A percentile compares a stretch with the other conserved stretches of the same genome.
Evolutionary conservation across 352 stramenopile species (phyloP).

Genomic region (Phytopythium mirpurense): DNA sequence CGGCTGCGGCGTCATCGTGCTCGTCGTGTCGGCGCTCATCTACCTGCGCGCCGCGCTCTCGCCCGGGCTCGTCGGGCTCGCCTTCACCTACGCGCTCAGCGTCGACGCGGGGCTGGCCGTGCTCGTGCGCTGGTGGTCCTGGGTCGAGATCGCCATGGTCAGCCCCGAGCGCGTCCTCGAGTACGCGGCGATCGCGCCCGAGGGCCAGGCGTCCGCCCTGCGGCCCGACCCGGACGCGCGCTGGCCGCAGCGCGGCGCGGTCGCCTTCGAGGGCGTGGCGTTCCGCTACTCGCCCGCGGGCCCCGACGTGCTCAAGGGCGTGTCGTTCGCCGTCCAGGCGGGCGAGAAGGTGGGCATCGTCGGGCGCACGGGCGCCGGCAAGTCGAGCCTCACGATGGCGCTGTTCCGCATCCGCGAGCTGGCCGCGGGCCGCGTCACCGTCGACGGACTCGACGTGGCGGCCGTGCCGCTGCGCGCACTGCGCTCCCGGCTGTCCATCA

Average conservation of each 20-base stretch:
- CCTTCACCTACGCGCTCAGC: conserved; percentile 85
- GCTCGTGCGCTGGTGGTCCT: conserved; percentile 18
- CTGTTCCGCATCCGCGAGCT: conserved; percentile 88
- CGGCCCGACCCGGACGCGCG: conserved; percentile 8
- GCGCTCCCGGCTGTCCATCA: conserved; percentile 35
- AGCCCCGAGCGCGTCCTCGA: conserved; percentile 38
- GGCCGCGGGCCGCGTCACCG: conserved; percentile 20
- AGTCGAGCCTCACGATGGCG: conserved; percentile 78
- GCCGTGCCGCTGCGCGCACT: conserved; percentile 22
- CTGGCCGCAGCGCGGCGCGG: conserved; percentile 67
- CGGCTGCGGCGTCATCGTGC: conserved; percentile 26
- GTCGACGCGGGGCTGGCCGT: conserved; percentile 75
- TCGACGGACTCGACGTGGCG: conserved; percentile 38
- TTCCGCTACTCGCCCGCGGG: conserved; percentile 45
- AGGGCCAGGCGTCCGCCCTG: conserved; percentile 16
- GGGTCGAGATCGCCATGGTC: conserved; percentile 38
- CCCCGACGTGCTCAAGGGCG: conserved; percentile 27
- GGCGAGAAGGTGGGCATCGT: conserved; percentile 77
- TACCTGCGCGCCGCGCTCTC: conserved; percentile 25
- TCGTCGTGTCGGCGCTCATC: conserved; percentile 28
- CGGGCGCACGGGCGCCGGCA: conserved; percentile 82
- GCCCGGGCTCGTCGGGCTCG: conserved; percentile 68
- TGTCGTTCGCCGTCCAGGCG: conserved; percentile 26
- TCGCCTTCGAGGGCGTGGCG: conserved; percentile 75
- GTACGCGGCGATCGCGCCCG: conserved; percentile 28